Conservation (phyloP, 129 eudicot species). For the Glebionis coronaria region DNA sequence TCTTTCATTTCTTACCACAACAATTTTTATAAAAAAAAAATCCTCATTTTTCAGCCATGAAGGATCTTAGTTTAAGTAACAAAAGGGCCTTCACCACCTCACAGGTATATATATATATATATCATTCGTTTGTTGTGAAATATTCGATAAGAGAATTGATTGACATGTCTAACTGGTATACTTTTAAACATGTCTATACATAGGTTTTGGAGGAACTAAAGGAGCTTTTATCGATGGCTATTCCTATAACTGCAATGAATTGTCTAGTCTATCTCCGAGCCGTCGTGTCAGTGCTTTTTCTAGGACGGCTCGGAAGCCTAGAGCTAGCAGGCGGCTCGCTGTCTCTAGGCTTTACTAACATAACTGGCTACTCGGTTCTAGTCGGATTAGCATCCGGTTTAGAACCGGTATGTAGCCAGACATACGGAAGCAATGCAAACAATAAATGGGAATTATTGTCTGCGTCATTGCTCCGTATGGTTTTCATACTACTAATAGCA, state of each 20-base stretch:
- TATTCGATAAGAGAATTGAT: neutral
- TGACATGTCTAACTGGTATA: neutral
- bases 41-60: neutral
- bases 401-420: constrained; percentile 87
- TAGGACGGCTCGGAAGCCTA: constrained; percentile 83
- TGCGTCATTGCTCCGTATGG: constrained; percentile 66
- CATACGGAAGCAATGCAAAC: constrained; percentile 70
- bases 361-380: constrained; percentile 92
- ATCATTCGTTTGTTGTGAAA: too few species aligned
- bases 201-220: constrained; percentile 78
- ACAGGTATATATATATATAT: constrained; percentile 3
- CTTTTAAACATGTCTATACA: neutral
- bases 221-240: constrained; percentile 72
- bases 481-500: constrained; percentile 58
- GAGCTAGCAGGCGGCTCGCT: constrained; percentile 96
- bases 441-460: constrained; percentile 68
- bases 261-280: constrained; percentile 72
- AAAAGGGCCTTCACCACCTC: constrained; percentile 19
- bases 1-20: neutral
- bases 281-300: constrained; percentile 72
- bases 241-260: constrained; percentile 94
- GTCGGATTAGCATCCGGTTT: constrained; percentile 87
- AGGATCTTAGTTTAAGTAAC: too few species aligned
- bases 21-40: too few species aligned
- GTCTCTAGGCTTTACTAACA: constrained; percentile 84